phyloP scores from a whole-genome alignment of 129 eudicot species.

The Rutidosis leptorrhynchoides region DNA sequence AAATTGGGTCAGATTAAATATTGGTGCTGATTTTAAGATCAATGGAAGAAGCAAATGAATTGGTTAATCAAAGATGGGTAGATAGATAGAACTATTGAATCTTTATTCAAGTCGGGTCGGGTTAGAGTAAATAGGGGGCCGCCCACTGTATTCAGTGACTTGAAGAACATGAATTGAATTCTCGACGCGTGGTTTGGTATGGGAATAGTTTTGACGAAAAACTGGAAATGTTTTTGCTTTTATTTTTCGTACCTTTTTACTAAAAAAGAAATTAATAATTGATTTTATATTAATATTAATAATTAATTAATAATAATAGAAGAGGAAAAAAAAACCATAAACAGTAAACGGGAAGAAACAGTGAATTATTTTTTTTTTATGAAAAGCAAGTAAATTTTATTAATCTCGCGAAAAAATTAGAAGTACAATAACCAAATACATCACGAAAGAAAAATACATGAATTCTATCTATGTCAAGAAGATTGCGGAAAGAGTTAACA shows the following conservation, averaged over 20 bases:
- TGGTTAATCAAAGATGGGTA: conserved; percentile 16
- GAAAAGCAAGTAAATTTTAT: too few relatives aligned
- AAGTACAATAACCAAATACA: too few relatives aligned
- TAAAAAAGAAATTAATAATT: not conserved
- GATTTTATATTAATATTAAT: too few relatives aligned
- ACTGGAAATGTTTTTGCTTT: conserved; percentile 10
- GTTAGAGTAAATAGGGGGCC: conserved; percentile 10
- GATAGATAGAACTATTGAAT: not conserved
- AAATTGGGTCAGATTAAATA: not conserved
- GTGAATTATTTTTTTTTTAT: too few relatives aligned
- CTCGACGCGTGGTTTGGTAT: conserved; percentile 16
- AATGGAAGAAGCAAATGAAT: not conserved
- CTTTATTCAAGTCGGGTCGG: conserved; percentile 6
- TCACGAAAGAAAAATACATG: too few relatives aligned
- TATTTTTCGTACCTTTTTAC: not conserved
- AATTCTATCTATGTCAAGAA: too few relatives aligned
- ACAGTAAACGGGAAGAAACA: not conserved
- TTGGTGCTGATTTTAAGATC: not conserved
- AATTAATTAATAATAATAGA: too few relatives aligned
- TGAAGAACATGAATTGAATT: conserved; percentile 29
- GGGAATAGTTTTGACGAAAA: conserved; percentile 1
- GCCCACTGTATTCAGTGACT: conserved; percentile 26
- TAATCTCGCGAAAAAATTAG: too few relatives aligned
- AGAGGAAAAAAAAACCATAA: not conserved
- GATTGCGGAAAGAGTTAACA: too few relatives aligned